Evolutionary conservation across 352 stramenopile species (phyloP).

Genomic region (Globisporangium sylvaticum): DNA sequence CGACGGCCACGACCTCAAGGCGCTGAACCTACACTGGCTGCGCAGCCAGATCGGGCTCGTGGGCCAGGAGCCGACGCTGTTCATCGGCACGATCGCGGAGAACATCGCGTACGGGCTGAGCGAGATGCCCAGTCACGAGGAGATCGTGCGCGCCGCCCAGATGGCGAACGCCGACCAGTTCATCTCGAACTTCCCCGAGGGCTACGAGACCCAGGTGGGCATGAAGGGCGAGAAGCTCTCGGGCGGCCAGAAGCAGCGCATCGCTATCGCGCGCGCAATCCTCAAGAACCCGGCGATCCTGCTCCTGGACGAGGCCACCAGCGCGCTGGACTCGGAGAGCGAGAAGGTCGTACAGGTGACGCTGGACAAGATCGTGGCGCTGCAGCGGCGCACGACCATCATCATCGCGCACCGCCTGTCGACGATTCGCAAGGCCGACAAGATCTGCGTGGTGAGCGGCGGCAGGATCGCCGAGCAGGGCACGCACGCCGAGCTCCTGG

Average conservation of each 20-base stretch:
- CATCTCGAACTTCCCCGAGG: constrained; percentile 74
- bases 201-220: constrained; percentile 89
- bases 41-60: constrained; percentile 28
- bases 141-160: constrained; percentile 66
- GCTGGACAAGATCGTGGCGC: constrained; percentile 21
- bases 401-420: constrained; percentile 30
- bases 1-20: constrained; percentile 18
- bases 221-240: constrained; percentile 28
- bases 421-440: constrained; percentile 23
- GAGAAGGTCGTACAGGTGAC: constrained; percentile 25
- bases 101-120: constrained; percentile 48
- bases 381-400: constrained; percentile 31
- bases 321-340: constrained; percentile 36
- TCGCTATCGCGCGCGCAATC: constrained; percentile 81
- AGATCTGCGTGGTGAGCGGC: constrained; percentile 18
- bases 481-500: constrained; percentile 13
- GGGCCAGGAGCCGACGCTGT: constrained; percentile 69
- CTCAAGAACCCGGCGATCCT: constrained; percentile 23
- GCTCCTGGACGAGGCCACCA: constrained; percentile 41
- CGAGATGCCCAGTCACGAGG: constrained; percentile 13
- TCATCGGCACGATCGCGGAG: constrained; percentile 31
- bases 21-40: constrained; percentile 26
- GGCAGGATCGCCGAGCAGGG: constrained; percentile 16
- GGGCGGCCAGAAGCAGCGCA: constrained; percentile 96
- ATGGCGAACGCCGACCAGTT: constrained; percentile 88